Evolutionary conservation across 73 alveolate species (phyloP).

Genomic region (Tetrahymena malaccensis): DNA sequence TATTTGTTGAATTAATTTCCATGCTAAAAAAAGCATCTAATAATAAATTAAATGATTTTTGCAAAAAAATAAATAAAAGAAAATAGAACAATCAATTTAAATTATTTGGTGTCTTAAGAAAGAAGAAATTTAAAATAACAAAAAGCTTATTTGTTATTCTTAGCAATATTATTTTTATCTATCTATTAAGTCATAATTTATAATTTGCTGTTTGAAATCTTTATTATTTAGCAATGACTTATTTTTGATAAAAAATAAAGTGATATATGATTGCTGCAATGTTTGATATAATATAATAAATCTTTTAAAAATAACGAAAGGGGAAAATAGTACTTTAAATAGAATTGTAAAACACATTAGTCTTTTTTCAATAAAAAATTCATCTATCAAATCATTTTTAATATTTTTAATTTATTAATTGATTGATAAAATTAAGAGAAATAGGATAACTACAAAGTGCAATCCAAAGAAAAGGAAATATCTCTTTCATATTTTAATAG

Average conservation of each 20-base stretch:
- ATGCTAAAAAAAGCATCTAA: too few relatives aligned
- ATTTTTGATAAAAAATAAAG: neutral
- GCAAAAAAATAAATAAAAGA: too few relatives aligned
- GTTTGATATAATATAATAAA: neutral
- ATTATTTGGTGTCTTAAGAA: neutral
- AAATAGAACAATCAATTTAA: too few relatives aligned
- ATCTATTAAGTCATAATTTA: neutral
- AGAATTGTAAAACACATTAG: neutral
- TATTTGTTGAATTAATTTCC: neutral
- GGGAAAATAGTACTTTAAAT: neutral
- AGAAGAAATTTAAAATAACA: neutral
- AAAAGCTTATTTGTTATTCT: too few relatives aligned
- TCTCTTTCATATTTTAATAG: neutral
- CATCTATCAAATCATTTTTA: neutral
- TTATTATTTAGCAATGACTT: neutral
- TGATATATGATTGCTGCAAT: neutral
- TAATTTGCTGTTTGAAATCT: neutral
- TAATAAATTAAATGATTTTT: too few relatives aligned
- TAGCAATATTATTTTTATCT: neutral
- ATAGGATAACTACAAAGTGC: neutral
- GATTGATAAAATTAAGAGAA: neutral
- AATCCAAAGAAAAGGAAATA: neutral
- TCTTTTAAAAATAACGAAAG: neutral
- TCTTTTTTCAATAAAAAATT: neutral
- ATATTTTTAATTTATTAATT: too few relatives aligned